Conservation (phyloP, 1,284 basidiomycete species). For the Marasmius tenuissimus region DNA sequence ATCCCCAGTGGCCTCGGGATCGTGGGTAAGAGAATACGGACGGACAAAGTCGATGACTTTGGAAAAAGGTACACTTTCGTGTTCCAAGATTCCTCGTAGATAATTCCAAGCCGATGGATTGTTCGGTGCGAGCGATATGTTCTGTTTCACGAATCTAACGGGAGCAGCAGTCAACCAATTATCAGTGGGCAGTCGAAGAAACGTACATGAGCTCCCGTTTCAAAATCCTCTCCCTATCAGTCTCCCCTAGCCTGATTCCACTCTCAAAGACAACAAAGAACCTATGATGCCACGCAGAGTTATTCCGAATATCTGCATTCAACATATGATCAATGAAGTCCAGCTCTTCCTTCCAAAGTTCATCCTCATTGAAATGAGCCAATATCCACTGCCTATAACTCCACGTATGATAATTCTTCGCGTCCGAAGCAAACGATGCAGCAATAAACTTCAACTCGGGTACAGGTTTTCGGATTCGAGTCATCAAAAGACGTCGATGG, state of each 20-base stretch:
- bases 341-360: slow-evolving; percentile 78
- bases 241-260: slow-evolving; percentile 57
- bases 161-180: not conserved
- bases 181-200: not conserved
- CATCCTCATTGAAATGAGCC: slow-evolving; percentile 72
- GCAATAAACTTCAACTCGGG: slow-evolving; percentile 82
- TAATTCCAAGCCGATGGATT: slow-evolving; percentile 96
- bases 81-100: slow-evolving; percentile 74
- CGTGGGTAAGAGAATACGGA: slow-evolving; percentile 54
- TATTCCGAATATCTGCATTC: slow-evolving; percentile 84
- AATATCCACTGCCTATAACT: slow-evolving; percentile 91
- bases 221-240: slow-evolving; percentile 55
- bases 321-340: slow-evolving; percentile 79
- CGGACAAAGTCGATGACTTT: slow-evolving; percentile 59
- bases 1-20: slow-evolving; percentile 30
- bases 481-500: slow-evolving; percentile 84
- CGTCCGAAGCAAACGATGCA: slow-evolving; percentile 66
- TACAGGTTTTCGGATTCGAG: slow-evolving; percentile 49
- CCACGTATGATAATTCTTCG: slow-evolving; percentile 98
- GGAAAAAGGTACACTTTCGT: slow-evolving; percentile 57
- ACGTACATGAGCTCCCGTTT: slow-evolving; percentile 74
- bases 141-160: slow-evolving; percentile 62
- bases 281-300: slow-evolving; percentile 98
- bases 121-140: slow-evolving; percentile 86
- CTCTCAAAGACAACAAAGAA: slow-evolving; percentile 89